Conservation (phyloP, 495 filamentous ascomycete genomes). For the Talaromyces thailandensis region DNA sequence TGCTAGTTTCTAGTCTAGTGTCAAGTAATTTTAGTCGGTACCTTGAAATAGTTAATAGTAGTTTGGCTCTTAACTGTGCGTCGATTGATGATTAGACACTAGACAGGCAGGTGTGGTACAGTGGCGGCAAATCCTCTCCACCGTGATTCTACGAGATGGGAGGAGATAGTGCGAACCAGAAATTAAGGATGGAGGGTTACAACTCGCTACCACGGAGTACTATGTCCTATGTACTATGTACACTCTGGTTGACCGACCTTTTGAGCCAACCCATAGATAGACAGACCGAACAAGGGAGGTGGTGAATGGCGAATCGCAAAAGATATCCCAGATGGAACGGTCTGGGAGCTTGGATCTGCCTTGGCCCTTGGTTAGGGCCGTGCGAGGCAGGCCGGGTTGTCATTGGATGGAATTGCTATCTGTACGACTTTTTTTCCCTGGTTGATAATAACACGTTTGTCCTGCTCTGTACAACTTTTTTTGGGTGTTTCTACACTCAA, state of each 20-base stretch:
- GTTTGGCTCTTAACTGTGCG: not conserved
- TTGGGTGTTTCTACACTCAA: not conserved
- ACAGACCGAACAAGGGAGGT: not conserved
- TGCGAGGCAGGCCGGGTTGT: not conserved
- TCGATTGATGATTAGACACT: too few relatives aligned
- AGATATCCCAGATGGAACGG: not conserved
- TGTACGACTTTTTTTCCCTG: not conserved
- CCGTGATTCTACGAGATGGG: not conserved
- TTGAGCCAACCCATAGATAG: not conserved
- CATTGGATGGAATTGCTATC: not conserved
- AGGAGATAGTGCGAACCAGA: not conserved
- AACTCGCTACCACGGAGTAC: not conserved
- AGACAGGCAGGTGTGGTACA: not conserved
- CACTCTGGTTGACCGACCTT: not conserved
- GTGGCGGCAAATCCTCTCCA: not conserved
- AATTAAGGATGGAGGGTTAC: not conserved
- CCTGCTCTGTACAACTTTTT: not conserved
- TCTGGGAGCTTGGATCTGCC: conserved; percentile 1
- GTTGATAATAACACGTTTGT: not conserved
- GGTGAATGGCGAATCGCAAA: not conserved
- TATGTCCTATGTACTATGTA: not conserved
- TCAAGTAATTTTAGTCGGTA: not conserved
- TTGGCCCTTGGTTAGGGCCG: not conserved
- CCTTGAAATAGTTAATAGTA: not conserved
- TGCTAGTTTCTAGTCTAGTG: not conserved